A percentile compares a stretch with the other conserved stretches of the same genome.
These are phyloP conservation scores for Solanum commersonii DNA, from an alignment of 257 asterid genomes.

Conservation along the genomic window DNA sequence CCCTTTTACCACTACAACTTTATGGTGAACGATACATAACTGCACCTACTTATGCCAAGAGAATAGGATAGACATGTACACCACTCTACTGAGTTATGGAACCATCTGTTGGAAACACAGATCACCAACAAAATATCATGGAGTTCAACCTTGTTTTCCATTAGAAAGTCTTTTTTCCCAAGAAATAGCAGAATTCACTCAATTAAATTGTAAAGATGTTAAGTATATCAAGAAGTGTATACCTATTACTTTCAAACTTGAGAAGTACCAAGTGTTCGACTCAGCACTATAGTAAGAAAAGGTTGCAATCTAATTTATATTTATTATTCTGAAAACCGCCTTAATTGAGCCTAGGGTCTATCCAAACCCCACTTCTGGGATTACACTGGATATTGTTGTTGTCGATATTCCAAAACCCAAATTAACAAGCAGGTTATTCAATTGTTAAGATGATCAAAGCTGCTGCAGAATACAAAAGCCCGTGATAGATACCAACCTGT, in stretches of 20 bases:
- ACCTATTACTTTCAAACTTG: background rate
- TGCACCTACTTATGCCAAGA: background rate
- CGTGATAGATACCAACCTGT: conserved; percentile 44
- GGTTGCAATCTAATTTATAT: background rate
- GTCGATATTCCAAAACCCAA: background rate
- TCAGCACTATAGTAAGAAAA: background rate
- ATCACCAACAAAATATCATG: background rate
- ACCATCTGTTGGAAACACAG: background rate
- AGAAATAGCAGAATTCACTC: background rate
- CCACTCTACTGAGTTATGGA: background rate
- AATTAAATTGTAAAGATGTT: background rate
- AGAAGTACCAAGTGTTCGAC: background rate
- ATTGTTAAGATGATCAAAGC: background rate
- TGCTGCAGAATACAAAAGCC: background rate
- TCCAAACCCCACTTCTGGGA: background rate
- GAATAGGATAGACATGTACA: background rate
- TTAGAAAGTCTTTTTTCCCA: background rate
- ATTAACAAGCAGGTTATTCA: background rate
- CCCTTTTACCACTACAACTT: background rate
- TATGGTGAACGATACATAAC: background rate
- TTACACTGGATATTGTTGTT: background rate
- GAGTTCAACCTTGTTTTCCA: background rate
- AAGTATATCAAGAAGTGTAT: background rate
- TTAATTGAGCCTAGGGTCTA: background rate
- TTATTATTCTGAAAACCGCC: background rate